Base-by-base conservation (phyloP, 2,329 filamentous ascomycete genomes). In the Clonostachys sp. region DNA sequence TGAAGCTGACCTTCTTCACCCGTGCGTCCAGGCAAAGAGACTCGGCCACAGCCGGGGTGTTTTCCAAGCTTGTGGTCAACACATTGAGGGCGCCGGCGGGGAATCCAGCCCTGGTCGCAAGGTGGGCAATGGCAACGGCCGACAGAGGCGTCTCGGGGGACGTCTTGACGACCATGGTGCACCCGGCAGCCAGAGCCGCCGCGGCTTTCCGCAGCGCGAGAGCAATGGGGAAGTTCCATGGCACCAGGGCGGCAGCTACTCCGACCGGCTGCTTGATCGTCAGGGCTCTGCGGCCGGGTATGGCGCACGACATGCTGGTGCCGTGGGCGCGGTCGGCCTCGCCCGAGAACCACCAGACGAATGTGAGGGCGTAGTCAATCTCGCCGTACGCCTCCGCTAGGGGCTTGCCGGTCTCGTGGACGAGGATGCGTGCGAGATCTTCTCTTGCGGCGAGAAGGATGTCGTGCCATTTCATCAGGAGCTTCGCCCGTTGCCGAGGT, bases 141-240 rank as follows among this genome's bases (percentile, higher is more conserved):
- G 86, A 88, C 57, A 89, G 78, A 0, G 87, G 88, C 3, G 87
- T 90, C 61, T 89, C 85, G 1, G 85, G 85, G 5, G 81, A 84
- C 3, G 86, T 83, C 66, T 89, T 89, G 14, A 81, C 73, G n/a
- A 91, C 73, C 81, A 91, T 88, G 2, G 85, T 88, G 62, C 86
- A 89, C 16, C 86, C 87, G 12, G 86, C 86, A 24, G 86, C 87
- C 33, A 90, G 68, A 2, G 80, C 81, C 1, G 81, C 68, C 3
- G 63, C 68, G 10, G 68, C 63, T 50, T 77, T 76, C n/a, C 73
- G 58, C 24, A 73, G 62, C 6, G 74, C 64, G 63, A 81, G 75
- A 12, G 73, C 74, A 18, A 74, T 61, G 13, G 77, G 77, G 53
- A 85, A 87, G 64, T 87, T 86, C 82, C 81, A 67, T 1, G 65